phyloP scores from a whole-genome alignment of 2,329 filamentous ascomycete species.

The Botrytis cinerea region DNA sequence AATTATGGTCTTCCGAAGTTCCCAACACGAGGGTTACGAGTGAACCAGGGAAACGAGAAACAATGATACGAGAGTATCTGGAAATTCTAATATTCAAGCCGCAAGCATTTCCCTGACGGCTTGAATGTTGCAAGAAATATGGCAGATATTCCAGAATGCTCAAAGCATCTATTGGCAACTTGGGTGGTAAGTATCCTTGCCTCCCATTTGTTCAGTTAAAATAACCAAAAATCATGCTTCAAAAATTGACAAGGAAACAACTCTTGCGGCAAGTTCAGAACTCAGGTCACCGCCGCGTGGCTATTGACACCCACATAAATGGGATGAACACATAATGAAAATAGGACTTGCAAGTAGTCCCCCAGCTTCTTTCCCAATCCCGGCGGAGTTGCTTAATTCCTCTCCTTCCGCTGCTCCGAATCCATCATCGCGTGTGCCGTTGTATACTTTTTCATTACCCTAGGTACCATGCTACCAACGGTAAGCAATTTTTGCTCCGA shows the following conservation, averaged over 20 bases:
- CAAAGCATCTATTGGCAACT: neutral
- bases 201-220: neutral
- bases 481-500: neutral
- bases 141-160: neutral
- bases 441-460: no score
- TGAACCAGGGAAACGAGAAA: neutral
- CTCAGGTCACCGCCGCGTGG: neutral
- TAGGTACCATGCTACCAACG: no score
- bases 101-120: neutral
- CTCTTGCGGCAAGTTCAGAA: neutral
- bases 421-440: neutral
- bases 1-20: neutral
- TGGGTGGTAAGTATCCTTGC: no score
- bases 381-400: neutral
- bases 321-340: neutral
- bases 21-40: neutral
- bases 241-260: neutral
- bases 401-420: neutral
- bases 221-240: neutral
- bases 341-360: neutral
- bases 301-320: neutral
- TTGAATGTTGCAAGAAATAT: neutral
- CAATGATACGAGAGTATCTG: neutral
- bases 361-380: neutral
- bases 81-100: neutral